A percentile compares a stretch with the other conserved stretches of the same genome.
These are phyloP conservation scores for Dentipellis sp. DNA, from an alignment of 768 basidiomycete genomes.

Conservation along the genomic window DNA sequence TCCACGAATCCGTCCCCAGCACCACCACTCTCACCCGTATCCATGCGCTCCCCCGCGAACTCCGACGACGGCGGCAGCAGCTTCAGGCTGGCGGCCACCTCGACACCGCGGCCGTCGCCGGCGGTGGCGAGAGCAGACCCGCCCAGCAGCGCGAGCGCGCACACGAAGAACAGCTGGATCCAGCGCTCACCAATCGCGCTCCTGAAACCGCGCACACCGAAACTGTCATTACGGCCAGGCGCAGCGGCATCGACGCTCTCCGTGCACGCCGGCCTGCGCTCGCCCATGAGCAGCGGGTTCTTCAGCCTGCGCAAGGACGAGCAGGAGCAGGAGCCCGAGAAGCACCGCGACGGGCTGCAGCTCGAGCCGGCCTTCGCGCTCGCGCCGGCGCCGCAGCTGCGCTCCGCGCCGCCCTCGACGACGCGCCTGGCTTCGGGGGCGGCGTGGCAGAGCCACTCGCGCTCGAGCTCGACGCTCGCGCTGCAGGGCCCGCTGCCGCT, in stretches of 20 bases:
- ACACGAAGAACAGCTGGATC: background rate
- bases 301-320: background rate
- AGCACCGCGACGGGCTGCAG: background rate
- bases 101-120: background rate
- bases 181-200: background rate
- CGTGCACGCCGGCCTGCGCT: background rate
- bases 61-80: too few species aligned
- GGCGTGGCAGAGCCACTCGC: too few species aligned
- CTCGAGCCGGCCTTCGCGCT: slow-evolving; percentile 4
- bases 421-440: too few species aligned
- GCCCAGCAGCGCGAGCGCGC: background rate
- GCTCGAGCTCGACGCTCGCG: too few species aligned
- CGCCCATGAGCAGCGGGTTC: background rate
- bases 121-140: background rate
- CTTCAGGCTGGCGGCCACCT: too few species aligned
- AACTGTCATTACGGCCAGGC: background rate
- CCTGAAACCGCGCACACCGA: background rate
- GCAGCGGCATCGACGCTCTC: too few species aligned
- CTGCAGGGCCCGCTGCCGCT: too few species aligned
- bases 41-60: background rate
- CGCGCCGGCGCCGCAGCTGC: background rate
- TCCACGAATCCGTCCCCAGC: background rate
- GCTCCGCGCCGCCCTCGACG: background rate
- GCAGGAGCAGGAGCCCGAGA: background rate
- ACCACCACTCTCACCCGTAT: background rate